These are phyloP conservation scores for Hortiboletus rubellus DNA, from an alignment of 1,284 basidiomycete genomes.

Conservation along the genomic window DNA sequence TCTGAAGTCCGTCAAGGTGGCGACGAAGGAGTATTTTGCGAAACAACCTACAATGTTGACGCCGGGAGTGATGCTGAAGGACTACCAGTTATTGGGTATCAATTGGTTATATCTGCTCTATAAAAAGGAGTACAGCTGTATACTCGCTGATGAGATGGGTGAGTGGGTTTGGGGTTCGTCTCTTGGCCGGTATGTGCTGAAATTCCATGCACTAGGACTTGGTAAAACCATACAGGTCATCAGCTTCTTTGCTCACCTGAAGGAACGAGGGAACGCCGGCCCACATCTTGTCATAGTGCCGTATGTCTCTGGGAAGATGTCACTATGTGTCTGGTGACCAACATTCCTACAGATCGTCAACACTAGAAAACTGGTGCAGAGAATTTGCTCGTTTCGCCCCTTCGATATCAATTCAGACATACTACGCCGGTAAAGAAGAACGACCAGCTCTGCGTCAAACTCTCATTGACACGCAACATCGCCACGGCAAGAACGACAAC, in stretches of 20 bases:
- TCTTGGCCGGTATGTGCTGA: not conserved
- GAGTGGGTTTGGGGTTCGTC: conserved; percentile 12
- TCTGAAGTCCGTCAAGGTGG: conserved; percentile 47
- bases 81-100: conserved; percentile 96
- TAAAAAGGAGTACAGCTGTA: conserved; percentile 82
- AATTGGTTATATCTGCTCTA: conserved; percentile 96
- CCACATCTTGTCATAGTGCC: conserved; percentile 96
- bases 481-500: conserved; percentile 45
- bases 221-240: conserved; percentile 99
- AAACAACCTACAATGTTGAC: conserved; percentile 76
- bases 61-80: conserved; percentile 80
- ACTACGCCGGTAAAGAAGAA: conserved; percentile 92
- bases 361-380: conserved; percentile 97
- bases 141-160: conserved; percentile 99
- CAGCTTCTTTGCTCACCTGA: conserved; percentile 90
- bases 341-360: conserved; percentile 71
- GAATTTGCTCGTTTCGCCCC: conserved; percentile 94
- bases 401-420: conserved; percentile 83
- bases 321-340: conserved; percentile 19
- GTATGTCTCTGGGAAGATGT: conserved; percentile 59
- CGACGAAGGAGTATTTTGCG: conserved; percentile 65
- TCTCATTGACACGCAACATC: conserved; percentile 56
- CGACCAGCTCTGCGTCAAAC: conserved; percentile 77
- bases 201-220: conserved; percentile 56
- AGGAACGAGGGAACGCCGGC: conserved; percentile 73